A percentile compares a stretch with the other conserved stretches of the same genome.
Evolutionary conservation across 2,329 filamentous ascomycete species (phyloP).

Genomic region (Periconia macrospinosa): DNA sequence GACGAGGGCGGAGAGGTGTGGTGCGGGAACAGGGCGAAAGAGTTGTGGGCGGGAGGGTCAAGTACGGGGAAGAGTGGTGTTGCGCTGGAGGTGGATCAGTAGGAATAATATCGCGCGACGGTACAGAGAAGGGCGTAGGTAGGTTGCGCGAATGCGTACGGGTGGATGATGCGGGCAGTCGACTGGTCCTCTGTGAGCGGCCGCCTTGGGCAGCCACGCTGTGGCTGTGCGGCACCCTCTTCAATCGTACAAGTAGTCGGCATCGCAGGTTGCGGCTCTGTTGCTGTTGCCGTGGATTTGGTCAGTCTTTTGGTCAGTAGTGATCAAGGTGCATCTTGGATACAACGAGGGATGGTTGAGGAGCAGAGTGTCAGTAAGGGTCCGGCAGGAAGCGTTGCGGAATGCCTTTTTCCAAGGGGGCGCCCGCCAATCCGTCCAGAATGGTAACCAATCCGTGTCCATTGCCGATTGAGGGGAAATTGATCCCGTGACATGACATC

Average conservation of each 20-base stretch:
- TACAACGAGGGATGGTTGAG: slow-evolving; percentile 13
- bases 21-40: slow-evolving; percentile 1
- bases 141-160: slow-evolving; percentile 13
- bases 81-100: background rate
- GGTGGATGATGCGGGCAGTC: slow-evolving; percentile 9
- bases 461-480: slow-evolving; percentile 14
- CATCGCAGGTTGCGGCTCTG: slow-evolving; percentile 20
- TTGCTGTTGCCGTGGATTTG: slow-evolving; percentile 22
- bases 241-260: slow-evolving; percentile 6
- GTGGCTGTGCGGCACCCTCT: slow-evolving; percentile 26
- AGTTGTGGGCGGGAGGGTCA: background rate
- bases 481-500: slow-evolving; percentile 5
- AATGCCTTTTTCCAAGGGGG: slow-evolving; percentile 26
- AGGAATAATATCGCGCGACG: slow-evolving; percentile 8
- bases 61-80: background rate
- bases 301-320: slow-evolving; percentile 26
- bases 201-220: slow-evolving; percentile 27
- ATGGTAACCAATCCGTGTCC: slow-evolving; percentile 24
- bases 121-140: slow-evolving; percentile 17
- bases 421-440: slow-evolving; percentile 18
- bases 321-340: slow-evolving; percentile 24
- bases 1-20: slow-evolving; percentile 10
- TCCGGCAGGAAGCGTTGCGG: slow-evolving; percentile 21
- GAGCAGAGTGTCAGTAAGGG: slow-evolving; percentile 13
- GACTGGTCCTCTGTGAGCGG: slow-evolving; percentile 16